Percentiles rank a stretch among this genome's conserved stretches.
phyloP scores from a whole-genome alignment of 2,329 filamentous ascomycete genomes.

The Scedosporium apiospermum region DNA sequence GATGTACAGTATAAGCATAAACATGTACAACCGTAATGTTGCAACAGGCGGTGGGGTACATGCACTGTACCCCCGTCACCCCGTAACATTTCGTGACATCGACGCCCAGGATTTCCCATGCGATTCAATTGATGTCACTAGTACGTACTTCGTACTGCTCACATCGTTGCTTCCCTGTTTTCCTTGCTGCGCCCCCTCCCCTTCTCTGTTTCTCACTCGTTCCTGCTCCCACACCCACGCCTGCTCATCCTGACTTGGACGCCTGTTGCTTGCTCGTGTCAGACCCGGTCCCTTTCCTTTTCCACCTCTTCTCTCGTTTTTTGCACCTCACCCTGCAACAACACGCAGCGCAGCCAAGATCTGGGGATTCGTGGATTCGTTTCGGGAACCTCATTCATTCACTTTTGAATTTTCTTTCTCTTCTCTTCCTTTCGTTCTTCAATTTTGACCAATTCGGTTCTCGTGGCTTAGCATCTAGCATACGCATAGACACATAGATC shows the following conservation, averaged over 20 bases:
- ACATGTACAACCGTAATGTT: too few relatives aligned
- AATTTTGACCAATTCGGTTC: not conserved
- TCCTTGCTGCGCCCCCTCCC: too few relatives aligned
- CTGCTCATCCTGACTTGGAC: not conserved
- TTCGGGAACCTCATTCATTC: not conserved
- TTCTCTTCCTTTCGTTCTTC: not conserved
- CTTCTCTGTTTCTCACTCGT: not conserved
- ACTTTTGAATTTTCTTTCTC: not conserved
- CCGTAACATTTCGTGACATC: too few relatives aligned
- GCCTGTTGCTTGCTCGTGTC: not conserved
- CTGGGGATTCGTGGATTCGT: not conserved
- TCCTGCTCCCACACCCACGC: not conserved
- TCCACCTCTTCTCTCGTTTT: not conserved
- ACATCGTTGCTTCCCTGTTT: too few relatives aligned
- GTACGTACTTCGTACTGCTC: too few relatives aligned
- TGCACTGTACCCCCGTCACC: too few relatives aligned
- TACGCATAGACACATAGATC: not conserved
- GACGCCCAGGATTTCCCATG: too few relatives aligned
- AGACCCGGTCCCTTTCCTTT: not conserved
- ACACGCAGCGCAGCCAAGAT: not conserved
- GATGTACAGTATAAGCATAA: too few relatives aligned
- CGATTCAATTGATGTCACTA: too few relatives aligned
- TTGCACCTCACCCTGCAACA: not conserved
- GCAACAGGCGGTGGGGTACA: too few relatives aligned
- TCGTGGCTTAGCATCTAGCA: not conserved